Base-by-base conservation (phyloP, 495 filamentous ascomycete species). In the Aspergillus leporis region DNA sequence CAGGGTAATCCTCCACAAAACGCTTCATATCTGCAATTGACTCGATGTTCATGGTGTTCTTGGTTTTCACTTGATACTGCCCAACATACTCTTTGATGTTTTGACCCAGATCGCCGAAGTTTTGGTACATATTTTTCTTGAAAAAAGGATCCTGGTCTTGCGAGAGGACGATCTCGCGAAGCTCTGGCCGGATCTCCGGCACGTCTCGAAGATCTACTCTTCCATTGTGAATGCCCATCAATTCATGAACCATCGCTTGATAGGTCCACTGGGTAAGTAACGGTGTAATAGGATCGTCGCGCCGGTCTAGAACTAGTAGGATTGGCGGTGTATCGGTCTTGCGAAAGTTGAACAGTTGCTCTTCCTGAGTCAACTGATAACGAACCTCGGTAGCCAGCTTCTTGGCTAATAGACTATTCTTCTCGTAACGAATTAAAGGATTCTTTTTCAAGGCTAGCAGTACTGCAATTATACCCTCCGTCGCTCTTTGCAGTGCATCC, bases 61-160 rank as follows among this genome's bases (percentile, higher is more conserved):
- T 89, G 12, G 92, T 96, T 70, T 96, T 97, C 28, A 87, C 90
- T 65, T 97, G 94, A 69, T 97, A 98, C 61, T 97, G 94, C 70
- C 95, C 91, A 58, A 98, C 94, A 70, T 98, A 98, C 59, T 97
- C 93, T 70, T 98, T 98, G 71, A 97, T 97, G 68, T 96, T 98
- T 53, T 94, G 90, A 21, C 94, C 94, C 19, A 98, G 83, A 62
- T 98, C 94, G 43, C 94, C 94, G 71, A 98, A 98, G 66, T 98
- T 98, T 65, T 96, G 86, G 66, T 92, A 98, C 95, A 98, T 98
- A 71, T 98, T 98, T 77, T 96, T 97, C 75, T 97, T 97, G 77
- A 98, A 98, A 77, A 98, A 98, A 0, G 94, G 95, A 67, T 98
- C 94, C 71, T 98, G 95, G 61, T 98, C 95, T 73, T 95, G 95